These are phyloP conservation scores for Aspergillus taichungensis DNA, from an alignment of 495 filamentous ascomycete genomes.

Conservation along the genomic window DNA sequence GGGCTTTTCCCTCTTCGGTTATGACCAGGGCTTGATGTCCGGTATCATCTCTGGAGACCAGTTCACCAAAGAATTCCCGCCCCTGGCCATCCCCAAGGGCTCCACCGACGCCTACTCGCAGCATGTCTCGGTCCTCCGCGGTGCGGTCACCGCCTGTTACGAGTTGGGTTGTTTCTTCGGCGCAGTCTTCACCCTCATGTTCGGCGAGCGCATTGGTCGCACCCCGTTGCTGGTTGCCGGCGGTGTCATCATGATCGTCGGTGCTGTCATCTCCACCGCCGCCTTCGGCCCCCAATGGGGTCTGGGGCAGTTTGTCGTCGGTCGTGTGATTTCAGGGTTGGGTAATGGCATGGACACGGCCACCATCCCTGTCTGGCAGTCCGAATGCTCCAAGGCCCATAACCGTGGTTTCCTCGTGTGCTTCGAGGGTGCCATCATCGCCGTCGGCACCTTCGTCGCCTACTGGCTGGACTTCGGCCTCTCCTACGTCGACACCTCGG, in stretches of 20 bases:
- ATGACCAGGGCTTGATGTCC: constrained; percentile 66
- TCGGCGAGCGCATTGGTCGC: constrained; percentile 61
- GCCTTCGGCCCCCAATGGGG: constrained; percentile 31
- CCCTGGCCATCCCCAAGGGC: constrained; percentile 34
- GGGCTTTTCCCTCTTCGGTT: constrained; percentile 67
- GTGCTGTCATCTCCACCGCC: constrained; percentile 61
- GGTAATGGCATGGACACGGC: constrained; percentile 70
- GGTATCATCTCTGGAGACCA: constrained; percentile 64
- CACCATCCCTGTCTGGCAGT: constrained; percentile 72
- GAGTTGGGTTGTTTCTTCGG: constrained; percentile 70
- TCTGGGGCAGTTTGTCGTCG: constrained; percentile 63
- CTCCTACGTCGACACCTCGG: constrained; percentile 41
- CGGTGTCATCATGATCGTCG: constrained; percentile 61
- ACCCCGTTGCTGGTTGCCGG: constrained; percentile 54
- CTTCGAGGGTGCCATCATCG: constrained; percentile 71
- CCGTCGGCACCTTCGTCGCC: constrained; percentile 66
- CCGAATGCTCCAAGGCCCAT: constrained; percentile 58
- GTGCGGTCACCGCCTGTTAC: constrained; percentile 72
- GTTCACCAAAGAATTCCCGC: constrained; percentile 59
- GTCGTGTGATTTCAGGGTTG: constrained; percentile 61
- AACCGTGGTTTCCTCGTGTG: constrained; percentile 76
- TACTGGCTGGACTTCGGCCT: constrained; percentile 82
- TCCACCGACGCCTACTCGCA: constrained; percentile 1
- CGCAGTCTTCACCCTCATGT: constrained; percentile 59
- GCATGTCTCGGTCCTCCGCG: constrained; percentile 62